Evolutionary conservation across 306 rosid genomes (phyloP), one percentile per base, ranked within the genome.

Genomic region (Trifolium repens): DNA sequence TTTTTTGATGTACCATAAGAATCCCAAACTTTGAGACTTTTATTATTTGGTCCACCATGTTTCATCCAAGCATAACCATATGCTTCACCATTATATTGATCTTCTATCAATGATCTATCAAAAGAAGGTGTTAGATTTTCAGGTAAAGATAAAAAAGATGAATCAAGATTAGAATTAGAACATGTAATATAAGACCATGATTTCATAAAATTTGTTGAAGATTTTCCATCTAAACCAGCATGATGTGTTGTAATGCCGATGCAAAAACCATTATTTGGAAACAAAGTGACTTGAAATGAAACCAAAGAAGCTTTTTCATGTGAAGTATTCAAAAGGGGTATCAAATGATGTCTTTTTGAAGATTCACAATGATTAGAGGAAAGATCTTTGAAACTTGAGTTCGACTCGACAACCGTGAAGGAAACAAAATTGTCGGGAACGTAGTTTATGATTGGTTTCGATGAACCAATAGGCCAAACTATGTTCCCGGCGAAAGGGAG

Each of bases 191-290:
- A 22, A 0, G 79, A 58, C 83, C 83, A 79, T 55, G 74, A 11
- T 55, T 79, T 79, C 27, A 79, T 43, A 17, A 79, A 79, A 35
- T 17, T 17, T 9, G 69, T 72, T 17, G 83, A 54, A 54, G 83
- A 64, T 12, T 79, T 72, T 55, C 83, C 78, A 46, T 79, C 83
- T 0, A 54, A 65, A 22, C 55, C 74, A 4, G 83, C 83, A 73
- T 80, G 83, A 75, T 80, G 83, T 32, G 71, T n/a, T 62, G 75
- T 9, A 7, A 80, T 47, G 47, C 79, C 83, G 4, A 80, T 57
- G 52, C 83, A 73, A 37, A 80, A 73, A 4, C 83, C 79, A 32
- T 13, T 8, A 17, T 73, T 67, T 8, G 79, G 83, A 26, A 80
- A 80, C 13, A 80, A 5, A 1, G 79, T 80, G 8, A 80, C 66